Evolutionary conservation across 208 protist genomes (phyloP).

Genomic region (Leishmania arabica): DNA sequence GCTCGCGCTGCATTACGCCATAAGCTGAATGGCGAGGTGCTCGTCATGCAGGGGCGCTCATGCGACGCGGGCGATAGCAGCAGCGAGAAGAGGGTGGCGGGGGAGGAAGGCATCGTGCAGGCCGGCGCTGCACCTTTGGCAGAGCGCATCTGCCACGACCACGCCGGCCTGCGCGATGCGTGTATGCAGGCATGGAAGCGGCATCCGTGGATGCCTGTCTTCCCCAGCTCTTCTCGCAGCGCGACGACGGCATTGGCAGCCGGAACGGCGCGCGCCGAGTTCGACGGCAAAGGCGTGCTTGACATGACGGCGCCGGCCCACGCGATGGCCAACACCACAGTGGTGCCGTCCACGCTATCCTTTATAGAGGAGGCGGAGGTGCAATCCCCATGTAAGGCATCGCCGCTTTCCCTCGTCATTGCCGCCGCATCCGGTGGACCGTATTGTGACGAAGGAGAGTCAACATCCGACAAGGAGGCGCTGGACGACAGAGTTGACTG

Average conservation of each 20-base stretch:
- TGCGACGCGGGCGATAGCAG: neutral
- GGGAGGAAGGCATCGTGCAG: neutral
- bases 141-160: neutral
- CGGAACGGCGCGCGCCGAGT: neutral
- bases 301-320: neutral
- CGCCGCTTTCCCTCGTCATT: neutral
- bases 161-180: neutral
- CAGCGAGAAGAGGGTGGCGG: neutral
- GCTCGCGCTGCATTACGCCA: neutral
- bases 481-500: neutral
- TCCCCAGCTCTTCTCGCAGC: neutral
- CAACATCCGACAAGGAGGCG: neutral
- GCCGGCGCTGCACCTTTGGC: neutral
- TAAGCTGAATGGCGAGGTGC: neutral
- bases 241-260: neutral
- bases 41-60: neutral
- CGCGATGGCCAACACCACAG: neutral
- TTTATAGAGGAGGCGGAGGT: neutral
- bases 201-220: slow-evolving; percentile 8
- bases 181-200: neutral
- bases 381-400: neutral
- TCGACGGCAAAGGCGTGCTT: neutral
- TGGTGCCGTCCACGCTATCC: neutral
- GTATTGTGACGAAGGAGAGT: neutral
- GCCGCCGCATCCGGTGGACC: neutral